Percentiles rank a stretch among this genome's conserved stretches.
phyloP scores from a whole-genome alignment of 169 alveolate genomes.

The Perkinsus olseni region DNA sequence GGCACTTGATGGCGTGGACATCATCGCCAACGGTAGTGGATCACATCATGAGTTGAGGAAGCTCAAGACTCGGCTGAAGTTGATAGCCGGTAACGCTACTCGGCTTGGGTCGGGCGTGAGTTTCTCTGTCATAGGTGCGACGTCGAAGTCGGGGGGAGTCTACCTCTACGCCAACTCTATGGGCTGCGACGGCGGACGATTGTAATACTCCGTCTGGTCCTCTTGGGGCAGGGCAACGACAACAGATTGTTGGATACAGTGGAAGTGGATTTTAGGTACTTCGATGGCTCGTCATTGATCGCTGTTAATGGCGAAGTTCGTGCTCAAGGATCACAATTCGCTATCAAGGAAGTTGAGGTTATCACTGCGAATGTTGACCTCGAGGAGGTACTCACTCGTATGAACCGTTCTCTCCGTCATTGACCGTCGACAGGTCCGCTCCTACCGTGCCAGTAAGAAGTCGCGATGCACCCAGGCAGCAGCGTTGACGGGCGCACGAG shows the following conservation, averaged over 20 bases:
- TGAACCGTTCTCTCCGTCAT: background rate
- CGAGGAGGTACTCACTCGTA: constrained; percentile 30
- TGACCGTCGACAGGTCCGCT: background rate
- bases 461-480: background rate
- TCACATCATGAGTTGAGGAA: background rate
- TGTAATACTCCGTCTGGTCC: background rate
- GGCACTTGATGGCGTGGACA: constrained; percentile 63
- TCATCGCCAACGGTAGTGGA: constrained; percentile 49
- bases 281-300: constrained; percentile 50
- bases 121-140: constrained; percentile 12
- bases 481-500: constrained; percentile 4
- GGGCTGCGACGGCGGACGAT: constrained; percentile 63
- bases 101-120: background rate
- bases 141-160: constrained; percentile 53
- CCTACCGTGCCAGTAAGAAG: constrained; percentile 1
- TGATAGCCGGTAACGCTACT: background rate
- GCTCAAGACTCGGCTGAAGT: background rate
- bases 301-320: constrained; percentile 50
- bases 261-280: constrained; percentile 27
- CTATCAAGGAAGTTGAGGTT: constrained; percentile 31
- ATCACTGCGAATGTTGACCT: constrained; percentile 42
- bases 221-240: no score
- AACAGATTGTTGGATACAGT: no score
- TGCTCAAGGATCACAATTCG: constrained; percentile 14
- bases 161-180: constrained; percentile 46